Evolutionary conservation across 768 basidiomycete species (phyloP).

Genomic region (Boletus subcaerulescens): DNA sequence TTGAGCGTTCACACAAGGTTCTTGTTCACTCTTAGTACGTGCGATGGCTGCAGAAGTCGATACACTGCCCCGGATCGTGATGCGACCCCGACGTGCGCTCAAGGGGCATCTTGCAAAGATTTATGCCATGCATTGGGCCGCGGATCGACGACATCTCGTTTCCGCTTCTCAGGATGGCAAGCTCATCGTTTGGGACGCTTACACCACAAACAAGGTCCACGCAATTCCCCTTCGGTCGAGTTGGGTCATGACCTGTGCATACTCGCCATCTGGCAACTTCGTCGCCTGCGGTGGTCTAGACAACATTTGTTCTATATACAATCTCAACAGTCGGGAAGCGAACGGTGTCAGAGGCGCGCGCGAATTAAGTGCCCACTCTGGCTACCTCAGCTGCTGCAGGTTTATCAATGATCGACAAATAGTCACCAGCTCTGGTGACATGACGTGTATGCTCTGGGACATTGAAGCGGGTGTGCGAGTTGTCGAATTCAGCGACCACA

Average conservation of each 20-base stretch:
- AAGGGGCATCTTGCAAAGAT: constrained; percentile 99
- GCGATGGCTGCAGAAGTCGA: constrained; percentile 99
- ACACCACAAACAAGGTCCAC: constrained; percentile 99
- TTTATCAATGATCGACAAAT: constrained; percentile 99
- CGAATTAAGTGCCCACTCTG: constrained; percentile 95
- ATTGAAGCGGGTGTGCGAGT: constrained; percentile 96
- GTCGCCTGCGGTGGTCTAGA: constrained; percentile 99
- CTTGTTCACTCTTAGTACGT: constrained; percentile 57
- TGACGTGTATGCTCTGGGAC: constrained; percentile 99
- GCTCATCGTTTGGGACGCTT: constrained; percentile 99
- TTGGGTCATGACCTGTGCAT: constrained; percentile 99
- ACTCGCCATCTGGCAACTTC: constrained; percentile 94
- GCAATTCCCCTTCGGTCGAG: constrained; percentile 96
- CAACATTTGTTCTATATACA: constrained; percentile 99
- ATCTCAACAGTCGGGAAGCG: constrained; percentile 71
- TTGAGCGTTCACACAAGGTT: constrained; percentile 13
- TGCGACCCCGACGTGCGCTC: constrained; percentile 93
- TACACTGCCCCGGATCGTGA: constrained; percentile 91
- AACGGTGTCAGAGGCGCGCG: constrained; percentile 87
- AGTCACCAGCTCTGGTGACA: constrained; percentile 95
- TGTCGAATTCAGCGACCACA: constrained; percentile 99
- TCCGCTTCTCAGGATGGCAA: constrained; percentile 99
- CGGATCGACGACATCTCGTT: constrained; percentile 94
- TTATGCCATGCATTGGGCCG: constrained; percentile 99
- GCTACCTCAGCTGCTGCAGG: constrained; percentile 96